Conservation (phyloP, 75 land plant genomes). For the Cryptomeria japonica region DNA sequence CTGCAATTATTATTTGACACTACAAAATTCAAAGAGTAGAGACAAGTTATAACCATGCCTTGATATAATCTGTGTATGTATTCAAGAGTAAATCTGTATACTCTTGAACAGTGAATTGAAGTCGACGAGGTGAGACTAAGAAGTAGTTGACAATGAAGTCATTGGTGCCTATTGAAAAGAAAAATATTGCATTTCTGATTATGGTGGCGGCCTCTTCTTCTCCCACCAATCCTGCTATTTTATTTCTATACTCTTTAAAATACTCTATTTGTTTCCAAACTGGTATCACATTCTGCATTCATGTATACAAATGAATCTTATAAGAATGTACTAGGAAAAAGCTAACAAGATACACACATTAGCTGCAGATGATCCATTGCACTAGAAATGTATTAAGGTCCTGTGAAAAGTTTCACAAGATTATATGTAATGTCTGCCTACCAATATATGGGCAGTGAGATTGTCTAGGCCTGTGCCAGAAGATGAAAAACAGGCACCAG, state of each 20-base stretch:
- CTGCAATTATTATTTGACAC: too few species aligned
- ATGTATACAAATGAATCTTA: too few species aligned
- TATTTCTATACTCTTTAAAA: slow-evolving; percentile 51
- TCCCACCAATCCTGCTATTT: slow-evolving; percentile 41
- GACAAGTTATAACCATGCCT: too few species aligned
- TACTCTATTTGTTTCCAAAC: slow-evolving; percentile 31
- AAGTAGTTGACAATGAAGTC: slow-evolving; percentile 65
- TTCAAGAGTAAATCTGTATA: slow-evolving; percentile 44
- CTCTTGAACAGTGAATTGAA: slow-evolving; percentile 14
- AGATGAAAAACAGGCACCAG: neutral
- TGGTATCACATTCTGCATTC: slow-evolving; percentile 33
- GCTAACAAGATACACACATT: too few species aligned
- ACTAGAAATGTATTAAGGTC: too few species aligned
- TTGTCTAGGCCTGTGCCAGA: too few species aligned
- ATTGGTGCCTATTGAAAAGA: slow-evolving; percentile 17
- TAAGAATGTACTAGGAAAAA: too few species aligned
- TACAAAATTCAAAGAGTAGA: too few species aligned
- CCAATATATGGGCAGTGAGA: too few species aligned
- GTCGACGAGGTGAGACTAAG: slow-evolving; percentile 16
- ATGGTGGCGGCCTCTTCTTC: slow-evolving; percentile 27
- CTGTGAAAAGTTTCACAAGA: too few species aligned
- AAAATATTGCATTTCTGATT: slow-evolving; percentile 41
- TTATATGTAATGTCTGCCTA: too few species aligned
- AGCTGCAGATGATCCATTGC: too few species aligned
- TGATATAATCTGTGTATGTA: slow-evolving; percentile 25